These are phyloP conservation scores for Sclerospora graminicola DNA, from an alignment of 352 stramenopile genomes.

Conservation along the genomic window DNA sequence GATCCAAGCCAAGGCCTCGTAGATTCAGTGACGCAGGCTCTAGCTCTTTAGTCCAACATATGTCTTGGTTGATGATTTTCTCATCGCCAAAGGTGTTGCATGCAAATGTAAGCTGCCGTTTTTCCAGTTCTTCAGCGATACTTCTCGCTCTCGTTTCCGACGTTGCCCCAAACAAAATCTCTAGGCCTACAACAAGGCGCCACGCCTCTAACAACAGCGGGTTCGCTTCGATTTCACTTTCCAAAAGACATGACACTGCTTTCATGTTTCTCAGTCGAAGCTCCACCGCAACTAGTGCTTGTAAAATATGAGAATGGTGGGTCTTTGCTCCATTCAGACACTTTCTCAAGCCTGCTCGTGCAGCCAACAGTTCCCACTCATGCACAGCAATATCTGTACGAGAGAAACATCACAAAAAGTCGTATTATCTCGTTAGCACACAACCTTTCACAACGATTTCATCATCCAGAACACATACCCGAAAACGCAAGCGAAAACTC, in stretches of 20 bases:
- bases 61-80: background rate
- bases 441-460: background rate
- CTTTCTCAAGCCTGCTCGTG: constrained; percentile 24
- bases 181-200: constrained; percentile 35
- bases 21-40: constrained; percentile 8
- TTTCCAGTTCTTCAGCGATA: constrained; percentile 24
- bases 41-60: background rate
- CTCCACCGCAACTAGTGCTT: constrained; percentile 32
- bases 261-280: constrained; percentile 32
- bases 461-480: constrained; percentile 14
- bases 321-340: constrained; percentile 22
- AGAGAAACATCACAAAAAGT: background rate
- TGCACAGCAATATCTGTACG: constrained; percentile 26
- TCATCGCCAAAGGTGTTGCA: constrained; percentile 26
- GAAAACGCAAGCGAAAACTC: constrained; percentile 38
- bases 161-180: constrained; percentile 45
- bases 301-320: constrained; percentile 21
- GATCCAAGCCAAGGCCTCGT: constrained; percentile 17
- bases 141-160: constrained; percentile 10
- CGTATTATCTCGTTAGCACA: background rate
- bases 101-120: constrained; percentile 21
- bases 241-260: constrained; percentile 24
- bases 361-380: constrained; percentile 39
- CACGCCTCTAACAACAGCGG: constrained; percentile 33
- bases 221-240: constrained; percentile 22